Evolutionary conservation across 148 eudicot species (phyloP), one percentile per base, ranked within the genome.

Genomic region (Agrostemma githago): DNA sequence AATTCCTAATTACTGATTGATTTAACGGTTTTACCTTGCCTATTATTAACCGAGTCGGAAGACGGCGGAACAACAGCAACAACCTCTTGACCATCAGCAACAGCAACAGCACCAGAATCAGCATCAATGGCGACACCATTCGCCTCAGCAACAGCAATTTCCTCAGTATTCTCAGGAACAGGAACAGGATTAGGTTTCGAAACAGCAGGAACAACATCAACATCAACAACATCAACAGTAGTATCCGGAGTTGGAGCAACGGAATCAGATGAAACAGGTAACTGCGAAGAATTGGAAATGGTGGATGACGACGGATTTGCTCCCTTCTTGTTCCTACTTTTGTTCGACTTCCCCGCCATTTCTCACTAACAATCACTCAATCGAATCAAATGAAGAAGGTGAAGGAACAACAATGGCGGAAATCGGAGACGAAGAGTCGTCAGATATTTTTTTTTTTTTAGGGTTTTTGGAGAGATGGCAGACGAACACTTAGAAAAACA

Each of bases 291-390:
- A 69, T 74, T 80, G 9, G 62, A 17, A 38, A 84, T 71, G 72
- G 67, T 68, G 46, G 83, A 86, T 10, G 11, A 10, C 4, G 56
- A 51, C 14, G 56, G 14, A 51, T 51, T 51, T 6, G 88, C 38
- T 11, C 80, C 96, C 82, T 74, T 93, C 62, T 81, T 72, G 60
- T 89, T 93, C 83, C 72, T 85, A 74, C 83, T 88, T 80, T 78
- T 90, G 67, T 84, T 90, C 10, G 96, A 87, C 81, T 88, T 93
- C 43, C 98, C 98, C 14, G 96, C 98, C 98, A 93, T 93, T 70
- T 64, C 74, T 78, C 3, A 72, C 66, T 16, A 17, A 41, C 51
- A 66, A 65, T 12, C 46, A 34, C 37, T 8, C 8, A 65, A 65
- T 21, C 46, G 40, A 51, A 51, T 8, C 56, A 51, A 51, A 51